phyloP scores from a whole-genome alignment of 192 early-diverging fungal species.

The Linnemannia schmuckeri region DNA sequence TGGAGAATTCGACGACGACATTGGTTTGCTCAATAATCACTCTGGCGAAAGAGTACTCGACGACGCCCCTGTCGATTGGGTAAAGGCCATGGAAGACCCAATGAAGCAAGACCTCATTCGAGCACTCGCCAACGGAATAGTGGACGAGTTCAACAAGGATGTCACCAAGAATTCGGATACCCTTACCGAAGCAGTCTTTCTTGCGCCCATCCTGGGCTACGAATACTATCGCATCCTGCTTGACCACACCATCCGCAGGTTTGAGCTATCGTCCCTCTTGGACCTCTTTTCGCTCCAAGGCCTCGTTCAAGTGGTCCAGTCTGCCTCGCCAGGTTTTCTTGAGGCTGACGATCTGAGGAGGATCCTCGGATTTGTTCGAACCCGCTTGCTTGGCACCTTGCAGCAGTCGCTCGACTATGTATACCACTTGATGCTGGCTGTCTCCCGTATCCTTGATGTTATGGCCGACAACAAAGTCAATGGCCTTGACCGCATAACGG shows the following conservation, averaged over 20 bases:
- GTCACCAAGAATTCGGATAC: not conserved
- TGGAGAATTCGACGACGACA: not conserved
- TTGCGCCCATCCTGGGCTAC: not conserved
- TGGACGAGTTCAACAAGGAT: not conserved
- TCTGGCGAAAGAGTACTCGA: not conserved
- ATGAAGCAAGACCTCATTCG: not conserved
- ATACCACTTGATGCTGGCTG: not conserved
- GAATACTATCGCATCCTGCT: conserved; percentile 2
- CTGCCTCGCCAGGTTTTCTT: not conserved
- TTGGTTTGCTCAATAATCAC: not conserved
- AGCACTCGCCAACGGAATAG: not conserved
- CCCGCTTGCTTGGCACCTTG: not conserved
- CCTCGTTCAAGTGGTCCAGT: not conserved
- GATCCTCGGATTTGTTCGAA: not conserved
- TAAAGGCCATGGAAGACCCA: not conserved
- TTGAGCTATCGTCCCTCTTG: not conserved
- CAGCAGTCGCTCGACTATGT: not conserved
- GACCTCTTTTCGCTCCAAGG: not conserved
- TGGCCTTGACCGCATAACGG: not conserved
- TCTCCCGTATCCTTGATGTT: not conserved
- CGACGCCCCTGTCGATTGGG: not conserved
- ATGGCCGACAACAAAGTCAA: conserved; percentile 1
- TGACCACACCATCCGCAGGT: not conserved
- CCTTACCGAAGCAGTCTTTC: not conserved
- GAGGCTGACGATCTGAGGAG: not conserved